These are phyloP conservation scores for Rosellinia necatrix DNA, from an alignment of 2,329 filamentous ascomycete genomes.

Conservation along the genomic window DNA sequence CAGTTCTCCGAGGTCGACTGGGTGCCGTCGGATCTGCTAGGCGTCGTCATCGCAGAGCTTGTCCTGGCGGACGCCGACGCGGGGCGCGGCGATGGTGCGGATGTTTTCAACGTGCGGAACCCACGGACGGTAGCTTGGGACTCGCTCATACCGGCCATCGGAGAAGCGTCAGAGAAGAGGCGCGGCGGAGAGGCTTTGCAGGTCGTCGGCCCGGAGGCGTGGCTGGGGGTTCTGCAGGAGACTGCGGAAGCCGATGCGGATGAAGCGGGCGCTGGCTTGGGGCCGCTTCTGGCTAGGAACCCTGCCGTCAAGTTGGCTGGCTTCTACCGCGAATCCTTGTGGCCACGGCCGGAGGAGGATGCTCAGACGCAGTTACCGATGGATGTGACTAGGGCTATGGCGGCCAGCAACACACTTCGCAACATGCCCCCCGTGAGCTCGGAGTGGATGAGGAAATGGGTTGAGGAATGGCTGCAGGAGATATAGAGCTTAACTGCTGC, in stretches of 20 bases:
- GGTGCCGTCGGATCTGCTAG: slow-evolving; percentile 20
- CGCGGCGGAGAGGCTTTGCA: neutral
- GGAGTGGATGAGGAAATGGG: slow-evolving; percentile 44
- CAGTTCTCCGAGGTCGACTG: slow-evolving; percentile 21
- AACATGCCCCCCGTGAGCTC: slow-evolving; percentile 34
- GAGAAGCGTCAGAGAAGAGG: neutral
- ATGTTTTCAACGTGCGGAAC: slow-evolving; percentile 22
- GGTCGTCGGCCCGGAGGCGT: neutral
- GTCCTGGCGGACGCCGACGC: neutral
- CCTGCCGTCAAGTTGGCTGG: slow-evolving; percentile 40
- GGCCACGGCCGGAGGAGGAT: neutral
- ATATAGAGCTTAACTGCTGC: no score
- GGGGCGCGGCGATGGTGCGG: neutral
- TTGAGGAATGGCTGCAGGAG: slow-evolving; percentile 28
- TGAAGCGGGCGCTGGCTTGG: neutral
- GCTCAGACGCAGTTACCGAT: slow-evolving; percentile 16
- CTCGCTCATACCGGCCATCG: slow-evolving; percentile 5
- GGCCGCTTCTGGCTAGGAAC: slow-evolving; percentile 22
- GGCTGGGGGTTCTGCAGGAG: neutral
- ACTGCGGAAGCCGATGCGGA: neutral
- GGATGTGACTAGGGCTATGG: slow-evolving; percentile 22
- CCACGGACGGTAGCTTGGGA: slow-evolving; percentile 2
- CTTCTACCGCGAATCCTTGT: slow-evolving; percentile 36
- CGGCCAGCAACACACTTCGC: slow-evolving; percentile 36
- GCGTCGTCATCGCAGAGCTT: slow-evolving; percentile 12